A percentile compares a stretch with the other conserved stretches of the same genome.
These are phyloP conservation scores for Penicillium cinerascens DNA, from an alignment of 495 filamentous ascomycete genomes.

Conservation along the genomic window DNA sequence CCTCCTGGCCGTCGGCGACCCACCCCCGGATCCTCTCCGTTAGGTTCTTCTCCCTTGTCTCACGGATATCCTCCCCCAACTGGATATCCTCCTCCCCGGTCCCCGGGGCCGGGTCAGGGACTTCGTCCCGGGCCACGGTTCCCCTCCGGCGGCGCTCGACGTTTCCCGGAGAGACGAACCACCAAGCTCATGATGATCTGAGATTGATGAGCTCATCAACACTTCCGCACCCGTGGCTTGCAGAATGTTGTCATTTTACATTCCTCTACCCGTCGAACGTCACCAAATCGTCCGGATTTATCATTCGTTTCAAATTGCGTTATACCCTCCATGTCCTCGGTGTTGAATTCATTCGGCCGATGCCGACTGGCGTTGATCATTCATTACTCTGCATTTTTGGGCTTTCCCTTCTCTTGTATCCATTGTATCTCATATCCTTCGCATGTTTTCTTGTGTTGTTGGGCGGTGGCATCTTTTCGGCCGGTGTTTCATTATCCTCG, in stretches of 20 bases:
- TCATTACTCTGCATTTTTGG: conserved; percentile 7
- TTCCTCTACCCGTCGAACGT: not conserved
- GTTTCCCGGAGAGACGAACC: conserved; percentile 69
- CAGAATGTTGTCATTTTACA: not conserved
- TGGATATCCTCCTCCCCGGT: conserved; percentile 22
- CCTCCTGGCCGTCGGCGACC: conserved; percentile 27
- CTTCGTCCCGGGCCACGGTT: conserved; percentile 28
- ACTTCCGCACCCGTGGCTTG: not conserved
- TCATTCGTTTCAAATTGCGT: conserved; percentile 20
- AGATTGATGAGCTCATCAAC: conserved; percentile 11
- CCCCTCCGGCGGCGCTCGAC: conserved; percentile 34
- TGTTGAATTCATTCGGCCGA: conserved; percentile 10
- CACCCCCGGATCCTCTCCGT: conserved; percentile 17
- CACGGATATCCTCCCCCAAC: conserved; percentile 18
- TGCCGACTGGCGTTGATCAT: conserved; percentile 16
- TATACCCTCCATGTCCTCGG: conserved; percentile 23
- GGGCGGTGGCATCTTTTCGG: not conserved
- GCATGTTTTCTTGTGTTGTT: not conserved
- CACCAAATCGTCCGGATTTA: not conserved
- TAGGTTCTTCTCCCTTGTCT: conserved; percentile 20
- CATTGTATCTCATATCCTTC: not conserved
- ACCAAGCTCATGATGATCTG: conserved; percentile 88
- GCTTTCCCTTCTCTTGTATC: conserved; percentile 2
- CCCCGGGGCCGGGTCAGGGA: conserved; percentile 27
- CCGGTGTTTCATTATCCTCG: conserved; percentile 12